Conservation (phyloP, 345 rosid species). For the Erucastrum elatum region DNA sequence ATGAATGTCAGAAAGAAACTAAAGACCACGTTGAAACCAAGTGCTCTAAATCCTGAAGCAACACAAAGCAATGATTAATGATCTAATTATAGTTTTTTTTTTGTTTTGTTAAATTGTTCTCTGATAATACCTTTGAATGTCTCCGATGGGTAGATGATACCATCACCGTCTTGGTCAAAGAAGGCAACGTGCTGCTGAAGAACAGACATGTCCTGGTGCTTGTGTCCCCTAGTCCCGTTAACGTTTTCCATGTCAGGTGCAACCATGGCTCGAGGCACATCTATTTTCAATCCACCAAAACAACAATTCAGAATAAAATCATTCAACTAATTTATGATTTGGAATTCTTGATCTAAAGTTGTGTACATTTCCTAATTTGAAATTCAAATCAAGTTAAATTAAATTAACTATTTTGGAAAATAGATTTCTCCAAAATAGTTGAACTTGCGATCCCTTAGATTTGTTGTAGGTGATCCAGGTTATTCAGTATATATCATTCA, state of each 20-base stretch:
- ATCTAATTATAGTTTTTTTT: neutral
- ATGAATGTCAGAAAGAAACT: slow-evolving; percentile 44
- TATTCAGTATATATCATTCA: neutral
- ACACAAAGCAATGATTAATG: neutral
- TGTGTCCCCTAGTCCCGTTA: slow-evolving; percentile 58
- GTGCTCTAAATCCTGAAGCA: slow-evolving; percentile 48
- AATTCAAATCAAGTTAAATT: neutral
- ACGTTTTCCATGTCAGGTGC: slow-evolving; percentile 62
- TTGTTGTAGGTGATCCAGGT: neutral
- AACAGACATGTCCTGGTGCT: slow-evolving; percentile 53
- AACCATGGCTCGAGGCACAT: slow-evolving; percentile 53
- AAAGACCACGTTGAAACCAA: slow-evolving; percentile 57
- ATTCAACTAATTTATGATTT: neutral
- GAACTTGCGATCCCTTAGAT: neutral
- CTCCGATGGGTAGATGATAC: slow-evolving; percentile 63
- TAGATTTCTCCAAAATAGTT: neutral
- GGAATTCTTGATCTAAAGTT: neutral
- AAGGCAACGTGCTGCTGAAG: slow-evolving; percentile 69
- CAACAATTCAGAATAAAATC: neutral
- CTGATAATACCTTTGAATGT: slow-evolving; percentile 45
- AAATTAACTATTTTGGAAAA: neutral
- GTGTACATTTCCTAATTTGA: neutral
- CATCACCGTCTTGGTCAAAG: slow-evolving; percentile 59
- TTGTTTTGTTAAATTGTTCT: neutral
- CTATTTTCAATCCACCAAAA: slow-evolving; percentile 32